A percentile compares a stretch with the other conserved stretches of the same genome.
phyloP scores from a whole-genome alignment of 2,329 filamentous ascomycete species.

The Aspergillus piperis region DNA sequence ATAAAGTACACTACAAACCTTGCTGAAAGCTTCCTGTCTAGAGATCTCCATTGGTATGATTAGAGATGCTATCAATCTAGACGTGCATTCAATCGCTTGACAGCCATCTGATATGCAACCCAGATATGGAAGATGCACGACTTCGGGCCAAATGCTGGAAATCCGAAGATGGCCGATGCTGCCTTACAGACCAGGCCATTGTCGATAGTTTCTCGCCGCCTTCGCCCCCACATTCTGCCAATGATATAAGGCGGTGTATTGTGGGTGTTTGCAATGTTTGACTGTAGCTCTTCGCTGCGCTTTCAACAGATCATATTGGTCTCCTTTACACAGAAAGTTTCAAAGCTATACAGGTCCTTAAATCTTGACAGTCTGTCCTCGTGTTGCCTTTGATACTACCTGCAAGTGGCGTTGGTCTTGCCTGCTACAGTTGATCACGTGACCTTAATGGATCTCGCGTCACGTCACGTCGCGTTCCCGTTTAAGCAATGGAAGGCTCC shows the following conservation, averaged over 20 bases:
- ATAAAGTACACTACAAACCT: slow-evolving; percentile 29
- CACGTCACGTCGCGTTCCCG: slow-evolving; percentile 23
- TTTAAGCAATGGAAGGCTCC: neutral
- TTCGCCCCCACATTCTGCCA: slow-evolving; percentile 29
- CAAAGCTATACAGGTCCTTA: neutral
- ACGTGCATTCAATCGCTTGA: neutral
- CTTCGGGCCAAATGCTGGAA: neutral
- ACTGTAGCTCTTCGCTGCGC: neutral
- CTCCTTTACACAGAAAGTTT: neutral
- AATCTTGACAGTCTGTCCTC: too few species aligned
- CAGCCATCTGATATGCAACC: slow-evolving; percentile 4
- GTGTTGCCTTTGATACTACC: neutral
- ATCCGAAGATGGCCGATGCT: neutral
- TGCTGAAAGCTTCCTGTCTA: slow-evolving; percentile 45
- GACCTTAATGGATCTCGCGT: slow-evolving; percentile 22
- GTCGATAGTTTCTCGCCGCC: slow-evolving; percentile 12
- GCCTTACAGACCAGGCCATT: neutral
- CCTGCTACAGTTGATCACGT: slow-evolving; percentile 12
- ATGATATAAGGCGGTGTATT: slow-evolving; percentile 22
- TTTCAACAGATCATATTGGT: too few species aligned
- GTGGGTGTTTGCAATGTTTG: slow-evolving; percentile 6
- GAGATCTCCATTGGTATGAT: slow-evolving; percentile 36
- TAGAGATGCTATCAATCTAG: neutral
- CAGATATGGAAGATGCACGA: neutral
- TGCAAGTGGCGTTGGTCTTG: too few species aligned